Evolutionary conservation across 116 monocot species (phyloP).

Genomic region (Papilionanthe hybrid): DNA sequence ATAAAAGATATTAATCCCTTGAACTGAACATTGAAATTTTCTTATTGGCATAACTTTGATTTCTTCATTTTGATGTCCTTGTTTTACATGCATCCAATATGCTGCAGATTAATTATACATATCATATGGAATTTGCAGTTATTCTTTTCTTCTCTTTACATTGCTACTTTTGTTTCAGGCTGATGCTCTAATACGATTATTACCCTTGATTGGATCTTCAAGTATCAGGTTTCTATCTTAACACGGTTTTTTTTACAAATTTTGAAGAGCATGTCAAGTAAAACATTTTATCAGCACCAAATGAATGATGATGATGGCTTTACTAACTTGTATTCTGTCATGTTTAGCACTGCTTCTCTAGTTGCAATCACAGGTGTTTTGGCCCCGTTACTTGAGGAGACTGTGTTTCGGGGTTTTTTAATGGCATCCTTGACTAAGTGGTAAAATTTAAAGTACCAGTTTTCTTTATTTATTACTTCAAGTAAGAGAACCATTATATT

Average conservation of each 20-base stretch:
- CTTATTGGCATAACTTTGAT: not conserved
- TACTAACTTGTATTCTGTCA: conserved; percentile 7
- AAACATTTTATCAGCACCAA: not conserved
- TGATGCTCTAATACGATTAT: conserved; percentile 64
- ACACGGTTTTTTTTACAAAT: not conserved
- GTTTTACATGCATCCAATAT: not conserved
- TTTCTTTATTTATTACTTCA: not conserved
- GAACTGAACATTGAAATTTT: not conserved
- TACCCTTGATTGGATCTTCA: conserved; percentile 88
- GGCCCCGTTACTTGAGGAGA: conserved; percentile 93
- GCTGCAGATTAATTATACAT: not conserved
- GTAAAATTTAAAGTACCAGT: conserved; percentile 19
- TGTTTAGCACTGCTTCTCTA: conserved; percentile 61
- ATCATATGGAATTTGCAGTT: not conserved
- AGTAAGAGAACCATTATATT: not conserved
- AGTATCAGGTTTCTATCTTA: conserved; percentile 45
- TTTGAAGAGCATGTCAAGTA: conserved; percentile 5
- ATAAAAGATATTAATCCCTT: not conserved
- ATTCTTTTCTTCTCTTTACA: not conserved
- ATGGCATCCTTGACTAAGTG: conserved; percentile 76
- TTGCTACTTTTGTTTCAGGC: conserved; percentile 43
- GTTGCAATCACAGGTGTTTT: conserved; percentile 76
- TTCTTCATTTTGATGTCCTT: not conserved
- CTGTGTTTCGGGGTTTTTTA: conserved; percentile 85
- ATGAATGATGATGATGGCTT: conserved; percentile 6